Conservation (phyloP, 805 yeast species). For the Candida vaughaniae region DNA sequence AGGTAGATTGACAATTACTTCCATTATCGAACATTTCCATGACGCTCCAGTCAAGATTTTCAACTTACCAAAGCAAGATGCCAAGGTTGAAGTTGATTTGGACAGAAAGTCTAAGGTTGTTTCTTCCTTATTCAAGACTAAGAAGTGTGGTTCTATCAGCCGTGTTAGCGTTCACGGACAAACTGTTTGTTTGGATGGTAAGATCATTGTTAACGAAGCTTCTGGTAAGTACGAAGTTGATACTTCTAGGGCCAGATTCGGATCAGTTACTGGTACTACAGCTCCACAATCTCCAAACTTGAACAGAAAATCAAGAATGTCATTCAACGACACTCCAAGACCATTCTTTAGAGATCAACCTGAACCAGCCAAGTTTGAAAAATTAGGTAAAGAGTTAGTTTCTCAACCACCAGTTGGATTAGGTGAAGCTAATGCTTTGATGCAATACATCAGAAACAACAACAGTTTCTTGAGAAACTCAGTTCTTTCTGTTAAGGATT, state of each 20-base stretch:
- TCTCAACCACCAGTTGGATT: slow-evolving; percentile 69
- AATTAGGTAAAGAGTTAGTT: slow-evolving; percentile 65
- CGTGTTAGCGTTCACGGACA: slow-evolving; percentile 78
- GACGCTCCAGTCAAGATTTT: slow-evolving; percentile 80
- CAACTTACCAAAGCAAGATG: slow-evolving; percentile 76
- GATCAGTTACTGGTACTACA: slow-evolving; percentile 25
- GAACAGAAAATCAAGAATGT: slow-evolving; percentile 37
- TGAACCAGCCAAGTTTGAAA: slow-evolving; percentile 46
- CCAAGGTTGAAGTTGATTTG: slow-evolving; percentile 77
- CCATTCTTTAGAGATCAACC: slow-evolving; percentile 36
- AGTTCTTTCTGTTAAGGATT: slow-evolving; percentile 83
- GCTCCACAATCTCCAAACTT: slow-evolving; percentile 40
- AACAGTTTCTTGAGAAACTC: slow-evolving; percentile 91
- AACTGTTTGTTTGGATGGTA: slow-evolving; percentile 84
- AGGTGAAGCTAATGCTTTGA: slow-evolving; percentile 76
- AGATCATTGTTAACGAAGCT: slow-evolving; percentile 57
- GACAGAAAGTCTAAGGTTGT: slow-evolving; percentile 51
- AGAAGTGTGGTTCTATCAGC: slow-evolving; percentile 76
- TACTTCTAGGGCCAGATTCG: slow-evolving; percentile 42
- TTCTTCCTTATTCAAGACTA: slow-evolving; percentile 28
- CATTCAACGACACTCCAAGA: slow-evolving; percentile 35
- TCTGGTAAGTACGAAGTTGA: slow-evolving; percentile 58
- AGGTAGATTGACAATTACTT: slow-evolving; percentile 68
- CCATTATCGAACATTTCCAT: slow-evolving; percentile 71
- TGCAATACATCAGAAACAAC: slow-evolving; percentile 71